Conservation (phyloP, 1,284 basidiomycete species). For the Singerocomus rubriflavus region DNA sequence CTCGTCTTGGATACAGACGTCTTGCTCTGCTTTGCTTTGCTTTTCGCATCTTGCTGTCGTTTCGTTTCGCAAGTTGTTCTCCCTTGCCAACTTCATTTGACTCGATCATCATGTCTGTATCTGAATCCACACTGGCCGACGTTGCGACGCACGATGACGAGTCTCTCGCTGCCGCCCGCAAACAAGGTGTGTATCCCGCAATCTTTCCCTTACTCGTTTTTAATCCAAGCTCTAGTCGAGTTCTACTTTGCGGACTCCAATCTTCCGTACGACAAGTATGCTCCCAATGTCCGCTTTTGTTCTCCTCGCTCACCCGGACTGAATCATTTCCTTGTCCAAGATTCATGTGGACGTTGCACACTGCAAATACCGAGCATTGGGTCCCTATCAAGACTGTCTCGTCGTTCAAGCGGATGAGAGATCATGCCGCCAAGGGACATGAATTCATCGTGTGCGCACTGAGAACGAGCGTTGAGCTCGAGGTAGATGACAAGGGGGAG, state of each 20-base stretch:
- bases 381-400: conserved; percentile 85
- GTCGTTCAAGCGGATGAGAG: conserved; percentile 96
- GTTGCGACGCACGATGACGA: conserved; percentile 13
- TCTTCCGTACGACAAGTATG: conserved; percentile 90
- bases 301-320: not conserved
- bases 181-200: conserved; percentile 19
- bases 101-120: conserved; percentile 24
- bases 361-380: conserved; percentile 83
- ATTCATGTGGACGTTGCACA: conserved; percentile 93
- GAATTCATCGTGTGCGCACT: conserved; percentile 70
- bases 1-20: not conserved
- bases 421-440: conserved; percentile 57
- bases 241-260: conserved; percentile 98
- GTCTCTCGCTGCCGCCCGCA: conserved; percentile 23
- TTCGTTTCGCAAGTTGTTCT: not conserved
- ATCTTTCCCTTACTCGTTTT: not conserved
- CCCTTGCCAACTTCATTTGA: not conserved
- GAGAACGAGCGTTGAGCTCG: conserved; percentile 63
- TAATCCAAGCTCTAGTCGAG: conserved; percentile 61
- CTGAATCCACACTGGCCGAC: conserved; percentile 7
- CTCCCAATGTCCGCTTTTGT: not conserved
- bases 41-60: not conserved
- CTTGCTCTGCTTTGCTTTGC: not conserved
- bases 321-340: conserved; percentile 44
- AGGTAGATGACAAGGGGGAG: conserved; percentile 71